Evolutionary conservation across 257 asterid species (phyloP), one percentile per base, ranked within the genome.

Genomic region (Fraxinus quadrangulata): DNA sequence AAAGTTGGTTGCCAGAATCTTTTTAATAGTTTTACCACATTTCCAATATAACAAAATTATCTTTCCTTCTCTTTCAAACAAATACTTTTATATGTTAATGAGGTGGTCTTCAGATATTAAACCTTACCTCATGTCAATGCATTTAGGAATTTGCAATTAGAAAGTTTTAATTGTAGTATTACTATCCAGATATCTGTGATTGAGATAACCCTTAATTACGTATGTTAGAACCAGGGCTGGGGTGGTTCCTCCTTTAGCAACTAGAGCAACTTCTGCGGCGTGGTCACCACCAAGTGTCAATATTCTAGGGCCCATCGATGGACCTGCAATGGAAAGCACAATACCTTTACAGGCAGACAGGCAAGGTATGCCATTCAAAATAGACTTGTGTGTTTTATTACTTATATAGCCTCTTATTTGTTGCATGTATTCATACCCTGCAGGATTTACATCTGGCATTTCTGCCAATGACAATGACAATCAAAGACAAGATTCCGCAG

Each of bases 181-280:
- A 31, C 14, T 54, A 37, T 68, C 56, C 24, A 49, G 70, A 67
- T 75, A 33, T 77, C 73, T 54, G 54, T 37, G 33, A 70, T 31
- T 77, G 63, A 68, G 34, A 36, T 56, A 74, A 71, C 72, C 30
- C 51, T 77, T 74, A 77, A 66, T 65, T 37, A 37, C 54, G 70
- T 36, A 70, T 85, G 17, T 69, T 89, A 89, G 97, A 81, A 88
- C 86, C 79, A 88, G 93, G 85, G 36, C 82, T 2, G 96, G 94
- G 24, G 89, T 49, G 65, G 83, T 86, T 77, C 89, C 90, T 74
- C 87, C 96, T 61, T 85, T 89, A 69, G 86, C 92, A 83, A 81
- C 88, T 80, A 87, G 97, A 87, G 94, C 92, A 78, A 90, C 95
- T 74, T 80, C 61, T 84, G 94, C 97, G 75, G 98, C 99, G 14